Evolutionary conservation across 345 rosid species (phyloP), one percentile per base, ranked within the genome.

Genomic region (Brassica cretica): DNA sequence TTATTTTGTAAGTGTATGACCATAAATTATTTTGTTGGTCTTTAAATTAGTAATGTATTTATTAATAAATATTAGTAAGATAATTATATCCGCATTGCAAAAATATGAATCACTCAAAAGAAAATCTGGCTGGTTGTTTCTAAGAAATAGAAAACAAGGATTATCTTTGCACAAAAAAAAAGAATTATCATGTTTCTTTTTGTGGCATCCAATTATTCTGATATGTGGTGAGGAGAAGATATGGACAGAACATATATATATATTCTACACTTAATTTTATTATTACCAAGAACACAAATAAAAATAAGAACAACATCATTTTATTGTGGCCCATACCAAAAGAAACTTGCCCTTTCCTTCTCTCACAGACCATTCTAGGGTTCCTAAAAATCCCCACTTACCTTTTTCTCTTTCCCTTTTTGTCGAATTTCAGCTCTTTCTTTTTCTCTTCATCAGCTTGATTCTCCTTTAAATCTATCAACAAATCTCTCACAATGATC

Each of bases 341-440:
- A 62, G 7, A 51, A 79, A 68, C 30, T 69, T 56, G 71, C 75
- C 78, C 70, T 61, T 69, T 64, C 72, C 67, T 56, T 80, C 60
- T 11, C 75, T 69, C 79, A 70, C 72, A 69, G 35, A 70, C 46
- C 75, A 74, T 69, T 56, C 56, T 80, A 80, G 82, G 82, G 82
- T 56, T 80, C 71, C 79, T 56, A 27, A 65, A 61, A 64, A 1
- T 24, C 0, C 41, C 11, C 64, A 70, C 12, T 35, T 58, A 66
- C 39, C 63, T 68, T 73, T 73, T 79, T 51, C 74, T 74, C 74
- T 79, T 74, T 74, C 74, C 73, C 27, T 74, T 74, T 79, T 55
- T 64, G 71, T 63, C 32, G 75, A 55, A 35, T 29, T 8, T 49
- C n/a, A 67, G 59, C 18, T 66, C 16, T 53, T 21, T 21, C 2